A percentile compares a stretch with the other conserved stretches of the same genome.
Conservation (phyloP, 2,329 filamentous ascomycete species). For the Xylaria sp. region DNA sequence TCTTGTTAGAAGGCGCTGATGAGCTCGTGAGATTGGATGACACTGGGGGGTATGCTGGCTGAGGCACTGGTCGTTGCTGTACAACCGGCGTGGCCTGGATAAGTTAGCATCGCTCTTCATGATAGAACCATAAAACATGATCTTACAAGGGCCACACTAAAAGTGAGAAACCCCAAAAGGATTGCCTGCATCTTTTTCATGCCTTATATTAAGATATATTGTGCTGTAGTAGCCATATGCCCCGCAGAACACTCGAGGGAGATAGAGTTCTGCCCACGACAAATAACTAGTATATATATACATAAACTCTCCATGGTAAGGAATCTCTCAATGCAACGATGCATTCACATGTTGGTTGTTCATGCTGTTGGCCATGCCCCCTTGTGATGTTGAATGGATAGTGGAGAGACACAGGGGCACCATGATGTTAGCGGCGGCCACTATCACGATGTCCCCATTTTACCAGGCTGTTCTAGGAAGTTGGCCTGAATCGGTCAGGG, state of each 20-base stretch:
- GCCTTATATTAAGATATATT: neutral
- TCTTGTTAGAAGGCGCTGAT: conserved; percentile 16
- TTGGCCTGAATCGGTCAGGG: conserved; percentile 33
- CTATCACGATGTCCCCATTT: conserved; percentile 31
- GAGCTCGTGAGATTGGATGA: conserved; percentile 26
- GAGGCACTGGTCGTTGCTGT: conserved; percentile 12
- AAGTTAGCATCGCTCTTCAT: conserved; percentile 26
- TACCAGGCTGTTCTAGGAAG: conserved; percentile 34
- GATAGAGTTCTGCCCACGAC: conserved; percentile 1
- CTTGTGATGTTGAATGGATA: conserved; percentile 27
- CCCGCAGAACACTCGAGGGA: conserved; percentile 3
- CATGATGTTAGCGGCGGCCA: conserved; percentile 22
- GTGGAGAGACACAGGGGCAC: conserved; percentile 30
- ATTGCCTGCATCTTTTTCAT: conserved; percentile 22
- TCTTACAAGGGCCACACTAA: conserved; percentile 30
- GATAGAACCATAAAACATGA: neutral
- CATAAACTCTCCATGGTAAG: conserved; percentile 9
- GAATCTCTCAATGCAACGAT: conserved; percentile 20
- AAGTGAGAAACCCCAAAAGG: conserved; percentile 15
- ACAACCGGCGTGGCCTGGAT: conserved; percentile 31
- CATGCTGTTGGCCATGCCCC: conserved; percentile 14
- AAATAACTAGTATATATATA: conserved; percentile 11
- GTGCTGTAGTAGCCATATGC: neutral
- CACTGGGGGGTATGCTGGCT: conserved; percentile 12
- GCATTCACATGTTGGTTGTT: conserved; percentile 25